A percentile compares a stretch with the other conserved stretches of the same genome.
These are phyloP conservation scores for Aspergillus texensis DNA, from an alignment of 2,329 filamentous ascomycete species.

Conservation along the genomic window DNA sequence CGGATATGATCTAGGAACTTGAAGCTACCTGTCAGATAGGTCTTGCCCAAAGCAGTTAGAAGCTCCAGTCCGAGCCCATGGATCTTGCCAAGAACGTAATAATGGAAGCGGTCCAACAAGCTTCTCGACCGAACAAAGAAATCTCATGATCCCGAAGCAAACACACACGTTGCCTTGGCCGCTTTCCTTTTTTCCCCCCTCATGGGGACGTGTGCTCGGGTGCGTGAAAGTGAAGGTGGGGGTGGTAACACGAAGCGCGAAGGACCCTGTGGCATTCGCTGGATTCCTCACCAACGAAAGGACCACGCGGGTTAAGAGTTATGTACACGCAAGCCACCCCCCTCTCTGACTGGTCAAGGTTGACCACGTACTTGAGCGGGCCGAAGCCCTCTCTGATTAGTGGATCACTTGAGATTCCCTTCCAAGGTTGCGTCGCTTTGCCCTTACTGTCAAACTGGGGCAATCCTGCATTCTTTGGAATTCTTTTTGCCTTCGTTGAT, in stretches of 20 bases:
- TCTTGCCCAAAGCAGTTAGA: neutral
- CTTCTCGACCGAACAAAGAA: neutral
- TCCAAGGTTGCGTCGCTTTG: neutral
- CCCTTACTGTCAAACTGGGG: conserved; percentile 1
- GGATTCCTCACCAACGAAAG: neutral
- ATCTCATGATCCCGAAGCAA: neutral
- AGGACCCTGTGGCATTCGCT: conserved; percentile 3
- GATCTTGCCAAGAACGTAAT: neutral
- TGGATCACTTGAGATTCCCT: neutral
- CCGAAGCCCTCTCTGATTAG: conserved; percentile 5
- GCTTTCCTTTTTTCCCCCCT: neutral
- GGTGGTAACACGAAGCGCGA: neutral
- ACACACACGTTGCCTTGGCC: conserved; percentile 5
- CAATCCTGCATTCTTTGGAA: conserved; percentile 5
- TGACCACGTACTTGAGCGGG: conserved; percentile 6
- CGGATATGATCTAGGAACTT: neutral
- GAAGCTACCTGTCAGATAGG: neutral
- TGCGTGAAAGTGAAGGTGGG: conserved; percentile 1
- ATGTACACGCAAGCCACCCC: conserved; percentile 5
- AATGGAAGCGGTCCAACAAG: neutral
- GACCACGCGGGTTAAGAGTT: conserved; percentile 4
- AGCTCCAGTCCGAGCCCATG: neutral
- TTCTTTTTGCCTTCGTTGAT: conserved; percentile 2
- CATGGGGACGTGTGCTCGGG: neutral
- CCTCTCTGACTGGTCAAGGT: neutral